These are phyloP conservation scores for Pythium dissotocum DNA, from an alignment of 352 stramenopile species.

Conservation along the genomic window DNA sequence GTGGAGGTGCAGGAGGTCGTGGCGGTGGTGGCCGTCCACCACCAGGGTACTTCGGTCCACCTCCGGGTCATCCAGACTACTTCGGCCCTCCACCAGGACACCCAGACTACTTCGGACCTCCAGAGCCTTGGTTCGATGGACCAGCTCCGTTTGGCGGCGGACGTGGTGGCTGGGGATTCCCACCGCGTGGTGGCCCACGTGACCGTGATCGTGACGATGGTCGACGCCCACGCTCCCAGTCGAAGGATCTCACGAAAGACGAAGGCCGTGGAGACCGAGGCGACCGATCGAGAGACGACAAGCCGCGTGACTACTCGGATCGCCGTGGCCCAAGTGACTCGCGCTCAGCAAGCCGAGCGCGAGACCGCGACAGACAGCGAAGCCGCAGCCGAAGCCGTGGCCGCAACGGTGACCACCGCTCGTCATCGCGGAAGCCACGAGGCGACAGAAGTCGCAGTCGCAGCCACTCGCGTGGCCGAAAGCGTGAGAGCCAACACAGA, in stretches of 20 bases:
- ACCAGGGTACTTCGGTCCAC: conserved; percentile 69
- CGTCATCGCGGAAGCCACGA: conserved; percentile 30
- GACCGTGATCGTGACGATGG: conserved; percentile 42
- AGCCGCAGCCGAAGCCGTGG: conserved; percentile 39
- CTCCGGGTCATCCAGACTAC: conserved; percentile 59
- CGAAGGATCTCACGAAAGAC: conserved; percentile 41
- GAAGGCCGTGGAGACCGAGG: conserved; percentile 18
- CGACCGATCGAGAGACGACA: conserved; percentile 35
- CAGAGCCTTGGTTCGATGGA: conserved; percentile 71
- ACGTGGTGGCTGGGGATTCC: conserved; percentile 40
- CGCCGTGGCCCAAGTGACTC: conserved; percentile 15
- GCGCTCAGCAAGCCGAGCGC: conserved; percentile 34
- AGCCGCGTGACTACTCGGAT: conserved; percentile 29
- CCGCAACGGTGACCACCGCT: conserved; percentile 16
- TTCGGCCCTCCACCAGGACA: conserved; percentile 72
- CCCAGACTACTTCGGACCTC: conserved; percentile 76
- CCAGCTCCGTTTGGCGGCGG: conserved; percentile 49
- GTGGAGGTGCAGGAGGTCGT: conserved; percentile 40
- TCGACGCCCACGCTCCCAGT: conserved; percentile 45
- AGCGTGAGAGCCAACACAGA: conserved; percentile 30
- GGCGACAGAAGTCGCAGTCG: conserved; percentile 55
- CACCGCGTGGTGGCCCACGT: conserved; percentile 32
- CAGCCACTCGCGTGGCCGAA: conserved; percentile 47
- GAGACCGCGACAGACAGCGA: conserved; percentile 28
- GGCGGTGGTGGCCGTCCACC: conserved; percentile 50